Base-by-base conservation (phyloP, 2,329 filamentous ascomycete genomes). In the Myriosclerotinia scirpicola region DNA sequence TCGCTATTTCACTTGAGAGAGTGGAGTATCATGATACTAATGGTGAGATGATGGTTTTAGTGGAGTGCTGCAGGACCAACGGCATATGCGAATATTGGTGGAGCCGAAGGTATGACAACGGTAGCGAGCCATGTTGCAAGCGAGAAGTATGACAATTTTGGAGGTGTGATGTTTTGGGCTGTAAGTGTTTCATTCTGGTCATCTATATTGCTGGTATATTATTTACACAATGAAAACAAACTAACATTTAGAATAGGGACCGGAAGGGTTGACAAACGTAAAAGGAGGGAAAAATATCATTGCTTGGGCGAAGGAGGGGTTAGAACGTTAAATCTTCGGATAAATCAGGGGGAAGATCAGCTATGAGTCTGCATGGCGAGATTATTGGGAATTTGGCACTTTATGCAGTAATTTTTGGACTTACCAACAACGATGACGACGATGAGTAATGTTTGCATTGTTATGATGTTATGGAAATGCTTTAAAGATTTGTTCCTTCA, bases 131-230 rank as follows among this genome's bases (percentile, higher is more conserved):
- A 72, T n/a, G 75, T 73, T n/a, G 74, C 71, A 69, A 67, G 67
- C 2, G 72, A 76, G 53, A 68, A 68, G 14, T 53, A 74, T 34
- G 17, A 26, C 1, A 79, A 77, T 67, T 76, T 80, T 69, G 79
- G 78, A 0, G 78, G 78, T 0, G 72, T 79, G 5, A 80, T 79
- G 78, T 74, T 79, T 67, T 80, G 78, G 78, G 78, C 70, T 67
- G 58, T 52, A 34, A 61, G 58, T 61, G 12, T 5, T 20, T 9
- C 30, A 34, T 34, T 34, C 30, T 34, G 30, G 2, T 6, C 30
- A 5, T 6, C 3, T 50, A 26, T 26, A 26, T 50, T 22, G 48
- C 5, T 2, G 3, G 5, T 44, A 44, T 30, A 54, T 36, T 4
- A 34, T 34, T 34, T 34, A 34, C 30, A 34, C 30, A 34, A 34